Evolutionary conservation across 345 rosid genomes (phyloP).

Genomic region (Turritis glabra): DNA sequence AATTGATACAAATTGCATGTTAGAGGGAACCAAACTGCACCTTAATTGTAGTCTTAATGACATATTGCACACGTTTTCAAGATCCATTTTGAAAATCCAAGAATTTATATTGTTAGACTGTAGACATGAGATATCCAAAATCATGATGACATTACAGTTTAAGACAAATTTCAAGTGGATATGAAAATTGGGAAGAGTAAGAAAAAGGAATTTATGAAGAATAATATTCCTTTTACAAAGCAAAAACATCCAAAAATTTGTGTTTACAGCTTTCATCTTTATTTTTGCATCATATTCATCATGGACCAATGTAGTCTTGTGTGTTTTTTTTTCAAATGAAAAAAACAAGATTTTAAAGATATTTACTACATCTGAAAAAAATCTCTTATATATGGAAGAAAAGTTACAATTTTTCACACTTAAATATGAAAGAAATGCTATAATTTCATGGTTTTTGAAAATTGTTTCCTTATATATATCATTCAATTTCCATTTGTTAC

Average conservation of each 20-base stretch:
- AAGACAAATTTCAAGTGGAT: not conserved
- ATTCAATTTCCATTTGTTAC: too few relatives aligned
- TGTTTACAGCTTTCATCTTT: conserved; percentile 11
- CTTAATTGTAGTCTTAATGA: not conserved
- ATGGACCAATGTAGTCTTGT: conserved; percentile 11
- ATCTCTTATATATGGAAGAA: too few relatives aligned
- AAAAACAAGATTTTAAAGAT: not conserved
- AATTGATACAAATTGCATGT: not conserved
- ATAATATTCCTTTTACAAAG: conserved; percentile 29
- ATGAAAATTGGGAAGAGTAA: not conserved
- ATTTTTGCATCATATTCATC: conserved; percentile 21
- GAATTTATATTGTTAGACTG: not conserved
- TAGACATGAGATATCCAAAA: not conserved
- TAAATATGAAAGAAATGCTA: too few relatives aligned
- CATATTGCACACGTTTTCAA: not conserved
- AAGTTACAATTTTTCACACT: too few relatives aligned
- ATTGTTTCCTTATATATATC: too few relatives aligned
- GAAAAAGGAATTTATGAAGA: not conserved
- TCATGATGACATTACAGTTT: not conserved
- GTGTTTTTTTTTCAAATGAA: not conserved
- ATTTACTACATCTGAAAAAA: too few relatives aligned
- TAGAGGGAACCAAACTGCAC: not conserved
- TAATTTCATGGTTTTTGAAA: too few relatives aligned
- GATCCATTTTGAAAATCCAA: not conserved
- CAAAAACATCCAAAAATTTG: conserved; percentile 27